These are phyloP conservation scores for Pecoramyces ruminantium DNA, from an alignment of 192 early-diverging fungal species.

Conservation along the genomic window DNA sequence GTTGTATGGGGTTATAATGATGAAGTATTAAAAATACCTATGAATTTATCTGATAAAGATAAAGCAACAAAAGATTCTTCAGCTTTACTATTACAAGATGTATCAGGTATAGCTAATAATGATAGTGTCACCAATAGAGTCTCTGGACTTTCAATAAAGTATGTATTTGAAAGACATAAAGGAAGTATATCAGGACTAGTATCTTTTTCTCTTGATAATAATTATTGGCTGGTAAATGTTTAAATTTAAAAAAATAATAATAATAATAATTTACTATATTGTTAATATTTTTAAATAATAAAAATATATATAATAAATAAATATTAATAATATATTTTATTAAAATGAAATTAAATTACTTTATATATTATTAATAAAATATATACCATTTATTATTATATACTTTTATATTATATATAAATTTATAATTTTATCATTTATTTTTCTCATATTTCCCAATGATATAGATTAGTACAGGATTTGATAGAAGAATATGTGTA, in stretches of 20 bases:
- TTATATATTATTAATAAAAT: no score
- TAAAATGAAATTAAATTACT: no score
- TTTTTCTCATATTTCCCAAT: no score
- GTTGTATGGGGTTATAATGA: constrained; percentile 41
- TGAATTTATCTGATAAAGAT: constrained; percentile 6
- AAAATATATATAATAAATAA: no score
- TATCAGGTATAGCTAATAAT: not conserved
- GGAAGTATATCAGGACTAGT: constrained; percentile 26
- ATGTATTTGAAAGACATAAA: constrained; percentile 24
- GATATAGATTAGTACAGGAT: constrained; percentile 27
- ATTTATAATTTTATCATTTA: no score
- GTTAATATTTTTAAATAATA: no score
- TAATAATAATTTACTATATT: no score
- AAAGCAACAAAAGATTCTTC: constrained; percentile 8
- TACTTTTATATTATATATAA: no score
- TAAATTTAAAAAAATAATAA: not conserved
- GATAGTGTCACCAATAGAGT: constrained; percentile 33
- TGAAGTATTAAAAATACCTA: constrained; percentile 20
- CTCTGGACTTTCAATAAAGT: constrained; percentile 31
- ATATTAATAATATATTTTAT: no score
- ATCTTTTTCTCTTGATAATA: constrained; percentile 19
- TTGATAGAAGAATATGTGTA: constrained; percentile 33
- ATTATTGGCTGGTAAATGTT: constrained; percentile 24
- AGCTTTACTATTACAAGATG: not conserved
- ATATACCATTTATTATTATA: no score